Evolutionary conservation across 345 rosid species (phyloP), one percentile per base, ranked within the genome.

Genomic region (Firmiana major): DNA sequence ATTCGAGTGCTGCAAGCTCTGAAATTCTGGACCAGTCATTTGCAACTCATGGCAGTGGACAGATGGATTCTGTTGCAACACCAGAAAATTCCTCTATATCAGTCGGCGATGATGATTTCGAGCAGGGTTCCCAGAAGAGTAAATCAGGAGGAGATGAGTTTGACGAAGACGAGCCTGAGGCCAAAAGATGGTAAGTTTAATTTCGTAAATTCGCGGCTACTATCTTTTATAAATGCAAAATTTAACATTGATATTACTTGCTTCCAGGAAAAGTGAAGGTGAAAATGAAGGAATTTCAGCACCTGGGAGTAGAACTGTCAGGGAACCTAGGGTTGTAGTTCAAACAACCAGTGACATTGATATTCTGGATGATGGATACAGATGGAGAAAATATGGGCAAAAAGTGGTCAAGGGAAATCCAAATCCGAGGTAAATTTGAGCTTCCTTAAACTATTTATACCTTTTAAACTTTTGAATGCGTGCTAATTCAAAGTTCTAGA

Each of bases 311-410:
- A 90, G 91, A 79, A 86, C 93, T 7, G 92, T 91, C 76, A 90
- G 96, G 65, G 97, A 93, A 81, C 98, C 97, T 3, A 88, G 98
- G 78, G 91, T 94, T 40, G 98, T 94, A 34, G 97, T 94, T 78
- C 98, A 94, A 82, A 94, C 98, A 34, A 91, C 92, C 46, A 94
- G 98, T 84, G 95, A 91, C 69, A 94, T 90, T 46, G 98, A 94
- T 87, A 93, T 93, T 53, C 90, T 94, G 38, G 98, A 93, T 65
- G 98, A 94, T 89, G 98, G 98, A 0, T 94, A 91, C 38, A 90
- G 93, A 77, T 92, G 97, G 98, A 94, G 98, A 81, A 94, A 94
- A 77, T 94, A 94, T 79, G 97, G 98, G 71, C 97, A 94, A 85
- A 94, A 92, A 85, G 92, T 92, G 7, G 98, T 92, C 22, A 94